Evolutionary conservation across 2,329 filamentous ascomycete genomes (phyloP), one percentile per base, ranked within the genome.

Genomic region (Metarhizium rileyi): DNA sequence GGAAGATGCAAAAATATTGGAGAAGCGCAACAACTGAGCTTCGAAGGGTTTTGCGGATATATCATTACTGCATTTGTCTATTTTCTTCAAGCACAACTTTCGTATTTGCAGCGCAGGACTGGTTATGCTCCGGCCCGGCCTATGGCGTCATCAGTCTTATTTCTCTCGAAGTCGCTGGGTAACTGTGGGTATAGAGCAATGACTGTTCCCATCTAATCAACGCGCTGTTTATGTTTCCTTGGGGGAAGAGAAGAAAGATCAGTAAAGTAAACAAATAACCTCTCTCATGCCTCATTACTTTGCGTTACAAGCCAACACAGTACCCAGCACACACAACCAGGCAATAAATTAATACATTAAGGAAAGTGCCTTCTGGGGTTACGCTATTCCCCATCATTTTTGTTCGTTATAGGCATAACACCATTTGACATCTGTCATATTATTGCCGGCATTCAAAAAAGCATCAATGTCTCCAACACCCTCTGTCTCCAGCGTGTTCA

Each of bases 401-500:
- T 9, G 7, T 16, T 4, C 20, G 5, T 16, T 3, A 14, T 23
- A 25, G 12, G 10, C 16, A 55, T 49, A 68, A 43, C 62, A 69
- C 65, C 67, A 69, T 46, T 57, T 59, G 9, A 55, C 56, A 46
- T 60, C 64, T 3, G 61, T 48, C 50, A 66, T 54, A 10, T 55
- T 52, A 9, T 55, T 58, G 1, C 56, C 61, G 2, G 61, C 66
- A 67, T 68, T 80, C 56, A 84, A 65, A 50, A 81, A 80, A 14
- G 73, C 72, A 55, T 83, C 75, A 57, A 84, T 83, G 46, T 83
- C 80, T 25, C 70, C 71, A 61, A 83, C 69, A 1, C 81, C 81
- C 55, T 84, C 78, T 57, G 72, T 86, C 64, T 93, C 86, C 30
- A 95, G 75, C 45, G 83, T 82, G 49, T 83, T 81, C 85, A 94